Evolutionary conservation across 257 asterid genomes (phyloP).

Genomic region (Solanum pinnatisectum): DNA sequence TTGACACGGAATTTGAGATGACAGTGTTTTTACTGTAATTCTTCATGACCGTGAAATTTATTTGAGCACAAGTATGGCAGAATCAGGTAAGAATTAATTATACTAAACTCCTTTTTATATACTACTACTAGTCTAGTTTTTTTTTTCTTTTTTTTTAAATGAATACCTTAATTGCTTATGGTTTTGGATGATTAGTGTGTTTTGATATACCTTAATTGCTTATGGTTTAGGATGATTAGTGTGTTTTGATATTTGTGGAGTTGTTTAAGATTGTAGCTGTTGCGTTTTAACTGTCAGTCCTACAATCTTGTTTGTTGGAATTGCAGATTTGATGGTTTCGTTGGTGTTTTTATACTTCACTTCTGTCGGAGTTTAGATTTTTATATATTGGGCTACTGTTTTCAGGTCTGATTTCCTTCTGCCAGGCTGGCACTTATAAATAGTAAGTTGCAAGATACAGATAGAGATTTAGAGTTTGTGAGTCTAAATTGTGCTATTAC

Average conservation of each 20-base stretch:
- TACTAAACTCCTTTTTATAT: neutral
- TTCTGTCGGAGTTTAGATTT: neutral
- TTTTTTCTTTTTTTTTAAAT: neutral
- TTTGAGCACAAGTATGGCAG: constrained; percentile 15
- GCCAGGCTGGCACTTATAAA: neutral
- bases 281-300: neutral
- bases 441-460: neutral
- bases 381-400: neutral
- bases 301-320: neutral
- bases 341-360: neutral
- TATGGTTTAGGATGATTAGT: neutral
- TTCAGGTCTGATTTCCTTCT: neutral
- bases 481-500: neutral
- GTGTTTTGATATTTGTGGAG: neutral
- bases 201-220: neutral
- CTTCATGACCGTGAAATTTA: neutral
- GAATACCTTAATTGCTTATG: neutral
- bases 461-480: neutral
- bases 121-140: neutral
- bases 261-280: neutral
- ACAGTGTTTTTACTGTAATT: constrained; percentile 1
- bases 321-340: neutral
- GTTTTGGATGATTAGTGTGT: neutral
- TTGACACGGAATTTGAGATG: neutral
- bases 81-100: constrained; percentile 23